A percentile compares a stretch with the other conserved stretches of the same genome.
phyloP scores from a whole-genome alignment of 345 rosid species.

The Mangifera indica region DNA sequence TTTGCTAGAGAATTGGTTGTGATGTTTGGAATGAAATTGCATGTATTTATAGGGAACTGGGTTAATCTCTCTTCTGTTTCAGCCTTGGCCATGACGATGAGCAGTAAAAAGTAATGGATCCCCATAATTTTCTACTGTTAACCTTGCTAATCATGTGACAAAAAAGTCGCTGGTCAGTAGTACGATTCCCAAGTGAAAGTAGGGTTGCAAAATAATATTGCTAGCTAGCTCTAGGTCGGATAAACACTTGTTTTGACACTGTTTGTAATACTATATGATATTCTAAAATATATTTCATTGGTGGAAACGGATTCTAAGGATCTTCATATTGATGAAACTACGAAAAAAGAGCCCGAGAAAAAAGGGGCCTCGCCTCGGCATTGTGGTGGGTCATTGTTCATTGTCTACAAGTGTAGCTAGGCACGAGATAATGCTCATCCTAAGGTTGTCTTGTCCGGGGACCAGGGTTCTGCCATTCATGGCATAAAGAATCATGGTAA shows the following conservation, averaged over 20 bases:
- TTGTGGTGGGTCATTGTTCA: neutral
- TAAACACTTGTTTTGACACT: neutral
- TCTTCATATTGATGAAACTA: constrained; percentile 17
- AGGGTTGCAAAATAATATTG: neutral
- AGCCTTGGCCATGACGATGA: neutral
- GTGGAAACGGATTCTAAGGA: constrained; percentile 6
- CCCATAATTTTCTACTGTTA: neutral
- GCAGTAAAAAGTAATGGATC: neutral
- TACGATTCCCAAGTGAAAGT: neutral
- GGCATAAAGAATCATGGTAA: neutral
- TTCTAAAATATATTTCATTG: neutral
- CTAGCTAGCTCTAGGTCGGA: neutral
- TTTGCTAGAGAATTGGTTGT: neutral
- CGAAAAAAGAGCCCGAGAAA: constrained; percentile 23
- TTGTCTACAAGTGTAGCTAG: neutral
- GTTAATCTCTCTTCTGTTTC: neutral
- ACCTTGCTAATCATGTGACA: neutral
- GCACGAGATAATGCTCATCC: neutral
- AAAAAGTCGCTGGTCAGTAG: neutral
- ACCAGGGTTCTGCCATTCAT: neutral
- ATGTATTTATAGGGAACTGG: constrained; percentile 9
- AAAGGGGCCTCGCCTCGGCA: constrained; percentile 17
- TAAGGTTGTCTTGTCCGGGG: constrained; percentile 13
- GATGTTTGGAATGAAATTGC: neutral
- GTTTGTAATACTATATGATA: neutral